phyloP scores from a whole-genome alignment of 2,329 filamentous ascomycete genomes.

The Aspergillus pseudotamarii region DNA sequence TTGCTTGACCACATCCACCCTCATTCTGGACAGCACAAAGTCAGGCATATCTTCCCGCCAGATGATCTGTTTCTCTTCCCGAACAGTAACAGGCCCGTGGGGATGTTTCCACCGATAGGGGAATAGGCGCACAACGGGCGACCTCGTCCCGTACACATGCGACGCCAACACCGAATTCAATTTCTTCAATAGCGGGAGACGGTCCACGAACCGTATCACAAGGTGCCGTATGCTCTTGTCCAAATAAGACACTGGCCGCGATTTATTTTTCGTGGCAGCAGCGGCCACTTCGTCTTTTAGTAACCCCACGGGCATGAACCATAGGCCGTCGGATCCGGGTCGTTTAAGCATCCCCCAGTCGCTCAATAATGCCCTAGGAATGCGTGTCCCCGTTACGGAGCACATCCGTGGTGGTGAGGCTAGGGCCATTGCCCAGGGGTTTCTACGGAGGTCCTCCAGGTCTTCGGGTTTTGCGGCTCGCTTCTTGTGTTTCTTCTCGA shows the following conservation, averaged over 20 bases:
- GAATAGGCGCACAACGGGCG: slow-evolving; percentile 26
- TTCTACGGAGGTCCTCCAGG: slow-evolving; percentile 33
- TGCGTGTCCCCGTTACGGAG: slow-evolving; percentile 31
- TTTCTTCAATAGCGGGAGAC: slow-evolving; percentile 27
- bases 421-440: slow-evolving; percentile 46
- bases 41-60: slow-evolving; percentile 54
- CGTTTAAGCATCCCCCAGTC: slow-evolving; percentile 41
- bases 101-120: slow-evolving; percentile 42
- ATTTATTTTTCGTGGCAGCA: neutral
- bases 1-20: slow-evolving; percentile 37
- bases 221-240: slow-evolving; percentile 19
- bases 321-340: slow-evolving; percentile 27
- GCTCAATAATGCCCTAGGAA: slow-evolving; percentile 37
- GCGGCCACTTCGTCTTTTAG: slow-evolving; percentile 34
- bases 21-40: slow-evolving; percentile 43
- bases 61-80: slow-evolving; percentile 35
- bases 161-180: slow-evolving; percentile 20
- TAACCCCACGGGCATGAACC: slow-evolving; percentile 37
- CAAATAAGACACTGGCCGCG: neutral
- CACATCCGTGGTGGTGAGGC: slow-evolving; percentile 42
- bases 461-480: slow-evolving; percentile 28
- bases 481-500: slow-evolving; percentile 28
- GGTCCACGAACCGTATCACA: slow-evolving; percentile 31
- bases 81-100: slow-evolving; percentile 27
- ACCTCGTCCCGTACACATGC: slow-evolving; percentile 14